Evolutionary conservation across 2,329 filamentous ascomycete species (phyloP), one percentile per base, ranked within the genome.

Genomic region (Sclerotinia nivalis): DNA sequence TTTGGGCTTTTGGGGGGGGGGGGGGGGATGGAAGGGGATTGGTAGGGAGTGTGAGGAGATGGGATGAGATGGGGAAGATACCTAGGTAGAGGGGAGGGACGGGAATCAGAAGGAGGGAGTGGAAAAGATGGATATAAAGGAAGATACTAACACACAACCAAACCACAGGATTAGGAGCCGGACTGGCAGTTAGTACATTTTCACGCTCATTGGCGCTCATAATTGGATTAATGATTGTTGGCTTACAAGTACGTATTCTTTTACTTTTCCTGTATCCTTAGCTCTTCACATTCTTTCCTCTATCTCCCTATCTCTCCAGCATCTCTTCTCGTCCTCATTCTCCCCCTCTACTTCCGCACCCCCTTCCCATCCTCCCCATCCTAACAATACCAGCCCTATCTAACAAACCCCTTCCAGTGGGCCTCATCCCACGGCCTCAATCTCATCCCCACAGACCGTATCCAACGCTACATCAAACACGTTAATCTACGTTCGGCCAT

Each of bases 191-290:
- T 37, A 88, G 88, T 70, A 82, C 90, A 22, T 93, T 94, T 78
- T 93, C 90, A 12, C 88, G 87, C 77, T 87, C 89, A 1, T 81
- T 94, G 61, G 89, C 90, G 1, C 76, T 93, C 22, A 78, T 94
- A 28, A 81, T 91, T 28, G 91, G 91, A 0, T 76, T 92, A 18
- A 80, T 88, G 13, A 85, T 92, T 34, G 82, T 91, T 20, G 83
- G 86, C 54, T 69, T 77, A 70, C 76, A 78, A 71, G 77, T 77
- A 66, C 54, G 71, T 49, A 13, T 34, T 13, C 31, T 18, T 15
- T 28, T 25, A 20, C 18, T n/a, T 5, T 34, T n/a, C 7, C 13
- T 8, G 3, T 40, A 40, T 40, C 9, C 37, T 31, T 31, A 5
- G 31, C 31, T 31, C 31, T 31, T 31, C 31, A 31, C 31, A 31